Base-by-base conservation (phyloP, 192 early-diverging fungal species). In the Coemansia sp. region DNA sequence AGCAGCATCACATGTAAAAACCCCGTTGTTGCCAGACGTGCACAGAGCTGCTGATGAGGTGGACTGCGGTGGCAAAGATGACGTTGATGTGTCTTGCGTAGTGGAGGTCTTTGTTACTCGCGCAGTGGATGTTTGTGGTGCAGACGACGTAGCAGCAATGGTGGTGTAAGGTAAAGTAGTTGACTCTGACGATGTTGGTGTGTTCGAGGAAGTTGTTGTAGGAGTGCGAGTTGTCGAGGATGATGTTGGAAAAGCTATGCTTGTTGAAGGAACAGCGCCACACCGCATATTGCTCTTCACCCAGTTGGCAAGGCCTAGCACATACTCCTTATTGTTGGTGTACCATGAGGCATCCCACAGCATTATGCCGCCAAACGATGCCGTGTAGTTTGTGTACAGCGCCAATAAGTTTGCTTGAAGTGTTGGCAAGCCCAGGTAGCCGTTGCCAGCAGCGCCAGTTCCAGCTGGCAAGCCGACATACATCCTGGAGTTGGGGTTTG, bases 321-420 rank as follows among this genome's bases (percentile, higher is more conserved):
- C 74, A 19, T 77, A 77, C 0, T 50, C 62, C 34, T 65, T 35
- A 63, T 88, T 87, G 40, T 68, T 77, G 18, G 82, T 83, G 21
- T 84, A 70, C 77, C 86, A 86, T 9, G 87, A 88, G 1, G 85
- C 83, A 62, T 91, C 89, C 89, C 89, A 91, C 36, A 87, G 79
- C 85, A 87, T 86, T 9, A 88, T 83, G 37, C 89, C 89, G 44
- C 88, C 88, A 53, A 88, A 87, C 4, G 82, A 79, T 1, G 77
- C 73, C 10, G 70, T 66, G 44, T 86, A 87, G 21, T 52, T 70
- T 17, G 76, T 75, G 11, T 83, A 69, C 2, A 83, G 67, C 38
- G 72, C 37, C 2, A 76, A 55, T 10, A 86, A 67, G 34, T 82
- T 73, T 0, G 76, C 55, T 24, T 65, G 55, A 1, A 89, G 55